Conservation (phyloP, 148 eudicot species). For the Bassia scoparia region DNA sequence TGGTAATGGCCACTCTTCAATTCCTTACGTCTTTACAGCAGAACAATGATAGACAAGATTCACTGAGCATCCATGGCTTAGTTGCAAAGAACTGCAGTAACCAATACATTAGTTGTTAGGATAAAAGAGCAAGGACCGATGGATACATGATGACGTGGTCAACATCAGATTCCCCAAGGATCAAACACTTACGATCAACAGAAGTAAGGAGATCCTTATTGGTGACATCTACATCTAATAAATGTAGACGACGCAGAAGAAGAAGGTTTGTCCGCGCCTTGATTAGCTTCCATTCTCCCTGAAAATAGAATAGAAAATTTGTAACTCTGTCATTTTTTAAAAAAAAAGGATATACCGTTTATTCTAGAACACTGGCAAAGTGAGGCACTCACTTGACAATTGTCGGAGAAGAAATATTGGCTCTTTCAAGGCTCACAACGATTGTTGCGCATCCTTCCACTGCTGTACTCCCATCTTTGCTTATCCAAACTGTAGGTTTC, state of each 20-base stretch:
- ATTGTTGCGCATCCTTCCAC: conserved; percentile 82
- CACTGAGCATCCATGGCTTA: conserved; percentile 79
- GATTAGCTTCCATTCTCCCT: conserved; percentile 85
- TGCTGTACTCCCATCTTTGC: conserved; percentile 74
- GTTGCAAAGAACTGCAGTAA: conserved; percentile 74
- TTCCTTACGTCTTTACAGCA: conserved; percentile 82
- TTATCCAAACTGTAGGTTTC: conserved; percentile 58
- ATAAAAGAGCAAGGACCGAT: conserved; percentile 4
- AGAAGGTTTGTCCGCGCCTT: conserved; percentile 62
- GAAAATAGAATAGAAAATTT: not conserved
- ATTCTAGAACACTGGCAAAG: conserved; percentile 6
- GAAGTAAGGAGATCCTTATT: conserved; percentile 72
- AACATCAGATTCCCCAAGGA: not conserved
- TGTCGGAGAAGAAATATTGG: conserved; percentile 71
- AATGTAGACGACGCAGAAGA: conserved; percentile 74
- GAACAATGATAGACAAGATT: conserved; percentile 81
- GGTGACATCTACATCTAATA: conserved; percentile 61
- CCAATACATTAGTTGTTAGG: not conserved
- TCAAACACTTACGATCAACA: conserved; percentile 64
- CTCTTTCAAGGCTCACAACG: conserved; percentile 74
- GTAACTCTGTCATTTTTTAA: not conserved
- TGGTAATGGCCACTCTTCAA: conserved; percentile 77
- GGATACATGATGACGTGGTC: not conserved
- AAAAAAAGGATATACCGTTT: not conserved
- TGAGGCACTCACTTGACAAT: conserved; percentile 60